Evolutionary conservation across 352 stramenopile species (phyloP).

Genomic region (Pythium rishiriense): DNA sequence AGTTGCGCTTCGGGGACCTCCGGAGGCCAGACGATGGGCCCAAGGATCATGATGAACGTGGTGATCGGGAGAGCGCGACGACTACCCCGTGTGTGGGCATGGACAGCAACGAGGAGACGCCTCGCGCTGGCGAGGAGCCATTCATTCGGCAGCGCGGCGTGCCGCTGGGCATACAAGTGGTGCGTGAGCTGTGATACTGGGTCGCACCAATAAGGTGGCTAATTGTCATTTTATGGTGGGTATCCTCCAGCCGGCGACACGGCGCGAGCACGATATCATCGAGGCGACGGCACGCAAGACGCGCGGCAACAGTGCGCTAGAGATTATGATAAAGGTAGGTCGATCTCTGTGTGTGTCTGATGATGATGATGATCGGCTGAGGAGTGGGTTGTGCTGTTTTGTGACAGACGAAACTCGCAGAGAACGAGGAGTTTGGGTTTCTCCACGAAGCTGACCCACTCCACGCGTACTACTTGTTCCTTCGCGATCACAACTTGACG

Average conservation of each 20-base stretch:
- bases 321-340: conserved; percentile 21
- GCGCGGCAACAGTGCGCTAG: conserved; percentile 12
- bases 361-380: background rate
- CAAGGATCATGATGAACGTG: background rate
- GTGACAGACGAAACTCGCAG: conserved; percentile 3
- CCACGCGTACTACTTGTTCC: conserved; percentile 15
- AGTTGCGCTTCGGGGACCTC: conserved; percentile 17
- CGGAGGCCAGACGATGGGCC: background rate
- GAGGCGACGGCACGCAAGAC: conserved; percentile 12
- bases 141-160: background rate
- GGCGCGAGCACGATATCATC: conserved; percentile 9
- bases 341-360: background rate
- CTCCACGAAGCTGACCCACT: conserved; percentile 4
- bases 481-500: background rate
- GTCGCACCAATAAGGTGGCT: background rate
- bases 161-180: background rate
- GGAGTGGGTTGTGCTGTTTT: background rate
- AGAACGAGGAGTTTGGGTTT: conserved; percentile 12
- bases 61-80: too few relatives aligned
- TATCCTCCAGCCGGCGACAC: conserved; percentile 8
- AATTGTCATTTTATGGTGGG: background rate
- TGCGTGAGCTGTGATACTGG: too few relatives aligned
- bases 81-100: background rate
- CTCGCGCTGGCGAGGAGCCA: background rate
- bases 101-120: background rate